Evolutionary conservation across 2,329 filamentous ascomycete genomes (phyloP), one percentile per base, ranked within the genome.

Genomic region (Venturia carpophila): DNA sequence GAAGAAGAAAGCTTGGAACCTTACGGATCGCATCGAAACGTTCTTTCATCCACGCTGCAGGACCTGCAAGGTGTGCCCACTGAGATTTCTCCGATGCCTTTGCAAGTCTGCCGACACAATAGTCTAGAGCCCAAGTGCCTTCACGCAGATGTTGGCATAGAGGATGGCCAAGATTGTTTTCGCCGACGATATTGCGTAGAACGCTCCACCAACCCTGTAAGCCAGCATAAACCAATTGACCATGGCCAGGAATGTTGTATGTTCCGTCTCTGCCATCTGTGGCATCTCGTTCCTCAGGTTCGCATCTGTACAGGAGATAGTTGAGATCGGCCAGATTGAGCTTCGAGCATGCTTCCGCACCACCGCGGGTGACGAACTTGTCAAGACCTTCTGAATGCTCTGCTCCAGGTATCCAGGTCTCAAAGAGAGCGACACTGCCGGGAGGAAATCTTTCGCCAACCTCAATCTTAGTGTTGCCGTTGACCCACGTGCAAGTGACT

Each of bases 151-250:
- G 93, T 71, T 97, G 88, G 75, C 93, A 97, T 13, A 99, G 82
- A 0, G 94, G 90, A 73, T 99, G 94, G 0, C 90, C 94, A 10
- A 99, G 84, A 73, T 97, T 87, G 74, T 99, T 99, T 68, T 94
- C 87, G 62, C 83, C 84, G 70, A 97, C 90, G 67, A 99, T 88
- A 66, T 89, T 82, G 70, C 91, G 88, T 52, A 99, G 79, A 0
- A 96, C 80, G 73, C 92, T 97, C 92, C 93, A 96, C 93, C 94
- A 99, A 45, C 95, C 95, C 75, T 99, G 94, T n/a, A 99, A 82
- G 67, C 94, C 94, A 67, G 93, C 93, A 75, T 97, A 99, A 1
- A 97, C 90, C 52, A 97, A 83, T 66, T 89, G 86, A 2, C 92
- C 93, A 72, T 92, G 81, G 0, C 87, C 87, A 1, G 94, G 94